Evolutionary conservation across 768 basidiomycete species (phyloP), one percentile per base, ranked within the genome.

Genomic region (Strobilomyces echinocephalus): DNA sequence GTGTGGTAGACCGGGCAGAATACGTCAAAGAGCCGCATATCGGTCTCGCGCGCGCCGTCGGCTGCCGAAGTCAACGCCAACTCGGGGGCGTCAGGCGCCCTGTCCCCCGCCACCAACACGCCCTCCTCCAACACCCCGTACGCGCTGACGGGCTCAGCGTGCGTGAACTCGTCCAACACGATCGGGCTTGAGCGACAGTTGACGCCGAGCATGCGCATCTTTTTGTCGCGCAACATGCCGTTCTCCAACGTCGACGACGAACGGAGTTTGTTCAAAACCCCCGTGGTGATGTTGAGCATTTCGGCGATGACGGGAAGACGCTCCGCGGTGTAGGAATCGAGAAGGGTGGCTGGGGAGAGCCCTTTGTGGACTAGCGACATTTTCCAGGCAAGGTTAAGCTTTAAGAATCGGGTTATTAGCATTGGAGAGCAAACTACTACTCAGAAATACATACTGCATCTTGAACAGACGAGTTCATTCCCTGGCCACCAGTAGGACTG

Each of bases 351-450:
- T 5, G 70, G 61, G 3, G 76, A 66, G 30, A 72, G 56, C 2
- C 69, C 66, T 50, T 74, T 76, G 35, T 67, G 50, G 9, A 75
- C 76, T 5, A 76, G 65, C 4, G 76, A 66, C 15, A 79, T 56
- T 56, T 79, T 79, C 79, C 76, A 78, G 0, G 63, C 69, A 1
- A 79, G 59, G 55, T 79, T 78, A 59, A 69, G 61, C 73, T 76
- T 10, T 24, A 1, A 53, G 46, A 48, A 39, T 4, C 14, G 42
- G 4, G 15, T 3, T 15, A 7, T 50, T 20, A 49, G 47, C n/a
- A 11, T 18, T 8, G 40, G 20, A 35, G 35, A 36, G n/a, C 4
- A 33, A 6, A 12, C 5, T 14, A 50, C 57, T 50, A 28, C 28
- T 28, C 33, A 63, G 28, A 43, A 11, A 26, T 34, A 62, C 72